phyloP scores from a whole-genome alignment of 805 yeast genomes.

The Saturnispora zaruensis region DNA sequence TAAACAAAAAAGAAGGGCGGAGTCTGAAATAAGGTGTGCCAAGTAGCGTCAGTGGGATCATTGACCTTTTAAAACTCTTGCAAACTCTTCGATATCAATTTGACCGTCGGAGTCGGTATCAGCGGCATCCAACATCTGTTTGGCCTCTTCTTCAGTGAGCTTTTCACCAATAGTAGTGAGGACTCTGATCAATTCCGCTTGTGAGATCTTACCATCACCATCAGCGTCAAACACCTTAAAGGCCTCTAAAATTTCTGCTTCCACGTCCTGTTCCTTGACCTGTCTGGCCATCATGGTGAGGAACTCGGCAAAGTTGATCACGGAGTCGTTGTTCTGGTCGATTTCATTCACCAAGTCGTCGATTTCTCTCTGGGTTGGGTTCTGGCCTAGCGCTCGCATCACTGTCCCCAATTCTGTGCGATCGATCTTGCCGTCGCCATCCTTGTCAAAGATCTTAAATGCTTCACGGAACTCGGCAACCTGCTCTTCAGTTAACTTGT shows the following conservation, averaged over 20 bases:
- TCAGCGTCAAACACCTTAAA: conserved; percentile 95
- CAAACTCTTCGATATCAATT: conserved; percentile 93
- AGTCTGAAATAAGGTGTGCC: background rate
- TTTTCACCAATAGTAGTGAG: conserved; percentile 97
- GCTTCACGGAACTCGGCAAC: conserved; percentile 97
- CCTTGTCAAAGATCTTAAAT: conserved; percentile 92
- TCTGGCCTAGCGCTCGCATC: conserved; percentile 97
- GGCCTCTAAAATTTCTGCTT: conserved; percentile 95
- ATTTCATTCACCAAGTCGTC: conserved; percentile 97
- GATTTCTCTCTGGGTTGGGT: conserved; percentile 92
- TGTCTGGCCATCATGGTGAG: conserved; percentile 85
- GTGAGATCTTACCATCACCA: conserved; percentile 94
- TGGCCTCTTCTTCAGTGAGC: conserved; percentile 92
- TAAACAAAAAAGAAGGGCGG: background rate
- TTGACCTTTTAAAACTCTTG: conserved; percentile 76
- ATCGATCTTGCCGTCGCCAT: conserved; percentile 93
- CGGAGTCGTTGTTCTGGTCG: conserved; percentile 90
- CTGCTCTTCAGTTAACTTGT: conserved; percentile 89
- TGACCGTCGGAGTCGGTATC: conserved; percentile 94
- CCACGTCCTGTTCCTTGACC: conserved; percentile 93
- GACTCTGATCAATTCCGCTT: conserved; percentile 94
- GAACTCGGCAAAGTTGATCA: conserved; percentile 75
- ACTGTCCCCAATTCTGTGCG: conserved; percentile 95
- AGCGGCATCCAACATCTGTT: conserved; percentile 94
- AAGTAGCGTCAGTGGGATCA: conserved; percentile 23